Base-by-base conservation (phyloP, 2,329 filamentous ascomycete species). In the Pseudocercospora musae region DNA sequence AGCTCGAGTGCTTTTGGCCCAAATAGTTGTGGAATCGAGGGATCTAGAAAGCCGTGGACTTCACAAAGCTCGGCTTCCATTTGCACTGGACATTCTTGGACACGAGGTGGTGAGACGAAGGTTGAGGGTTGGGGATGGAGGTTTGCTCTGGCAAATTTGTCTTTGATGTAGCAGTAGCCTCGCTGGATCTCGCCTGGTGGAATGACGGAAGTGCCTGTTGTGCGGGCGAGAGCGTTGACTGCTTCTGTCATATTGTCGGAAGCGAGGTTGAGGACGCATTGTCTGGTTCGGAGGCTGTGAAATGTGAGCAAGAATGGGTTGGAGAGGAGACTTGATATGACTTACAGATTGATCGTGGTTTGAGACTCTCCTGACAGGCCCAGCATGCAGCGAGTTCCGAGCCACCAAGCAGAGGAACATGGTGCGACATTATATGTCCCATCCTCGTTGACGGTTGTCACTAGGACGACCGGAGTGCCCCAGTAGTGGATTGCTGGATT, bases 361-460 rank as follows among this genome's bases (percentile, higher is more conserved):
- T 60, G 58, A 5, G 58, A 60, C 18, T 31, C 52, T 15, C 23
- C 27, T 3, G 29, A 71, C 2, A 81, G 71, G 1, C 79, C 79
- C 4, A 81, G 74, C 68, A 81, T 70, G 69, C 78, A 81, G 11
- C 74, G 74, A 62, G 78, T 69, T 4, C 75, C 75, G 10, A 81
- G 74, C 79, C 79, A 82, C 69, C 73, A 81, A 20, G 76, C 78
- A 5, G 78, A 80, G 15, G 79, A 81, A 61, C 80, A 79, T 8
- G 79, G 75, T 7, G 69, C 72, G 52, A 81, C 75, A 64, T 81
- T 81, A 65, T 67, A 66, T 3, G 74, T 77, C 5, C 73, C 74
- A 61, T 81, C 78, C 65, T 75, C 72, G 62, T 81, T 81, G 46
- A 49, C 31, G 57, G 61, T 60, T 3, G 49, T 60, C 37, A 60